Conservation (phyloP, 1,284 basidiomycete genomes). For the Ceratorhiza oryzae-sativae region DNA sequence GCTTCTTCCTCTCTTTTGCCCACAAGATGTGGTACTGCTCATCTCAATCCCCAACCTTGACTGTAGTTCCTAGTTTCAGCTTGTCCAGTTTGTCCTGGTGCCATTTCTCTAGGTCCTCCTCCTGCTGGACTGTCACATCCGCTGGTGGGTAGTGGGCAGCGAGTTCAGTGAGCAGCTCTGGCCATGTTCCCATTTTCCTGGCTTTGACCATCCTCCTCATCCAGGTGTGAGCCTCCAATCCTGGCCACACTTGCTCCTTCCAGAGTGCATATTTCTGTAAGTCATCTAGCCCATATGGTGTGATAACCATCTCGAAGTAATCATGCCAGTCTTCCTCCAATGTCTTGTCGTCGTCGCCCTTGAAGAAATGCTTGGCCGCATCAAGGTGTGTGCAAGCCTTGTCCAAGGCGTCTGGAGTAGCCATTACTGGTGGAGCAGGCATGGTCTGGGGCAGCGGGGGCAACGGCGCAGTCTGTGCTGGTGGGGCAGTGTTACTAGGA, state of each 20-base stretch:
- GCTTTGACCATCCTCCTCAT: not conserved
- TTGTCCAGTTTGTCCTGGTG: not conserved
- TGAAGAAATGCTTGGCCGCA: not conserved
- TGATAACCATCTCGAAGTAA: too few species aligned
- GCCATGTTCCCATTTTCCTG: not conserved
- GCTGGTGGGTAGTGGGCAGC: not conserved
- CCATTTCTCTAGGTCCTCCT: not conserved
- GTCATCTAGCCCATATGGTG: too few species aligned
- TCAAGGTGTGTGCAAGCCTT: not conserved
- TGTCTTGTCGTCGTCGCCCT: too few species aligned
- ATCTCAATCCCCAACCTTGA: not conserved
- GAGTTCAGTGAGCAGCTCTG: not conserved
- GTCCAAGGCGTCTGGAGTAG: not conserved
- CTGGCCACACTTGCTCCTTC: not conserved
- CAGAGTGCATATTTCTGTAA: too few species aligned
- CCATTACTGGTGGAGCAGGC: not conserved
- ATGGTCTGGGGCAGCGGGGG: too few species aligned
- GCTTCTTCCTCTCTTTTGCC: not conserved
- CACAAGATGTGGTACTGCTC: not conserved
- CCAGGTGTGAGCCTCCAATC: not conserved
- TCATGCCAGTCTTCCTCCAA: too few species aligned
- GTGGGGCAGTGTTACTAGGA: not conserved
- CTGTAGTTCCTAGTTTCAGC: not conserved
- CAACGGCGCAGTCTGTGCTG: not conserved
- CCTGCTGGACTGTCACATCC: not conserved